Evolutionary conservation across 2,329 filamentous ascomycete species (phyloP), one percentile per base, ranked within the genome.

Genomic region (Diaporthe ampelina): DNA sequence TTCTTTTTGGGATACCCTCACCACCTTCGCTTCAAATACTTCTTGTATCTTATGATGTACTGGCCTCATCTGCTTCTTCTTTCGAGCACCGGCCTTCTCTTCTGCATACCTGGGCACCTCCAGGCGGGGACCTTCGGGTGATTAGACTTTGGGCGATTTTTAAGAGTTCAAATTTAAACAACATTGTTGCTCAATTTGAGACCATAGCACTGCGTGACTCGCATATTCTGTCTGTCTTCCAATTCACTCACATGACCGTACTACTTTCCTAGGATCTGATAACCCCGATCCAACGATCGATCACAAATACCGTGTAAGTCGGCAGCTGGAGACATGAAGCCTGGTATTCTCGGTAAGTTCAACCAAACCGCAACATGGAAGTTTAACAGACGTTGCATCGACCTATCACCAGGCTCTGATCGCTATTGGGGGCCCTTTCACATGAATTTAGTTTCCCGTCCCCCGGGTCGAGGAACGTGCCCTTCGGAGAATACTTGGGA

Each of bases 61-160:
- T 54, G 48, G 63, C 48, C n/a, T 15, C 32, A 19, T 21, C 11
- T 54, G 45, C 17, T 29, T n/a, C 5, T 21, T 26, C 10, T 48
- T 24, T 9, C 0, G 4, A 40, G 63, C 29, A 13, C n/a, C 63
- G 63, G 63, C 48, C 29, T 68, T 68, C 45, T 40, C 63, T 54
- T 68, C 63, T 54, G 63, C 63, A 40, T 54, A 68, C 63, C 63
- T 68, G 63, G 63, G 63, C 63, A 54, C 63, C 63, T 68, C 63
- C 63, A 2, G 48, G 63, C 63, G 63, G 63, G 63, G 63, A 54
- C 32, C 21, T 68, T 40, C 32, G 63, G 63, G 63, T 54, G 32
- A 48, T 13, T 68, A 54, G 45, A 68, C 48, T 26, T 54, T 54
- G 52, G 48, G 19, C 15, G 10, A 37, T 68, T 54, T 52, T 10